phyloP scores from a whole-genome alignment of 371 early-diverging fungal species.

The Syncephalastrum monosporum region DNA sequence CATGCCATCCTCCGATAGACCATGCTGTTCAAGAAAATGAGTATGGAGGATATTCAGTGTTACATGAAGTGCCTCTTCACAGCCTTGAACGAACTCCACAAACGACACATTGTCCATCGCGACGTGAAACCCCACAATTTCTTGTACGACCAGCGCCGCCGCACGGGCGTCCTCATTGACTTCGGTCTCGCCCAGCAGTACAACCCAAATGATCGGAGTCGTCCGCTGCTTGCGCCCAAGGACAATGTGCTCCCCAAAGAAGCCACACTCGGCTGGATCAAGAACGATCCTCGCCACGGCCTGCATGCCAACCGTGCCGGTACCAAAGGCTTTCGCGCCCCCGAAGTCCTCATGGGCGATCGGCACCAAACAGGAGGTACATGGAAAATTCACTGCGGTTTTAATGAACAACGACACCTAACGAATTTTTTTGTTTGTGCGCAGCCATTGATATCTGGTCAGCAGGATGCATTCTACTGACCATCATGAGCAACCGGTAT shows the following conservation, averaged over 20 bases:
- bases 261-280: too few species aligned
- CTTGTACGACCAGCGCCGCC: constrained; percentile 69
- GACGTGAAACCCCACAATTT: constrained; percentile 99
- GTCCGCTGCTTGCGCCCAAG: constrained; percentile 1
- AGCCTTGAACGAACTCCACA: constrained; percentile 76
- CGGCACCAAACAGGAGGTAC: constrained; percentile 79
- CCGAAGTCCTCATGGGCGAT: constrained; percentile 94
- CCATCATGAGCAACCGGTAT: constrained; percentile 80
- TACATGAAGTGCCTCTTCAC: constrained; percentile 83
- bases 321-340: constrained; percentile 97
- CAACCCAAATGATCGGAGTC: background rate
- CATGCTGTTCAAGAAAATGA: constrained; percentile 51
- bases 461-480: constrained; percentile 90
- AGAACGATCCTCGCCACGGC: constrained; percentile 32
- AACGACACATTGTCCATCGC: constrained; percentile 76
- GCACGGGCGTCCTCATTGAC: constrained; percentile 91
- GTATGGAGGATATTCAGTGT: constrained; percentile 71
- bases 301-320: constrained; percentile 95
- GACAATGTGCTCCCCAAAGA: too few species aligned
- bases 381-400: background rate
- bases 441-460: constrained; percentile 94
- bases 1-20: constrained; percentile 31
- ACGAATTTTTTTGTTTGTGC: constrained; percentile 7
- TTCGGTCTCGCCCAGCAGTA: constrained; percentile 95
- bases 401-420: background rate